Percentiles rank a stretch among this genome's conserved stretches.
Evolutionary conservation across 2,329 filamentous ascomycete genomes (phyloP).

Genomic region (Aspergillus pseudoglaucus): DNA sequence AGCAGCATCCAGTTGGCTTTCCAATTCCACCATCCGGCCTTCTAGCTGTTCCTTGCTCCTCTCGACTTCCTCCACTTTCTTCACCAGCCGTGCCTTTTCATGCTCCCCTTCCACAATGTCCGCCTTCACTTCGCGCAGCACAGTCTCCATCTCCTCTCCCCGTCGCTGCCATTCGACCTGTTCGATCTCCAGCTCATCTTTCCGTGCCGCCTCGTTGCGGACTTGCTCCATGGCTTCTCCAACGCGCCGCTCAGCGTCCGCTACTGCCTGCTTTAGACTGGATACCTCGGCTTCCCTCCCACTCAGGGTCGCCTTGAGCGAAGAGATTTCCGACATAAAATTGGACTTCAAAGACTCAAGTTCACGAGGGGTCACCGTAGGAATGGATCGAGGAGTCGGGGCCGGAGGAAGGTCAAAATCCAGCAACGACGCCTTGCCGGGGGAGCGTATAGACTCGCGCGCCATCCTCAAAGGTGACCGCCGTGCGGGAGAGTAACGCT

Average conservation of each 20-base stretch:
- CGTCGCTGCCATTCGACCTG: constrained; percentile 78
- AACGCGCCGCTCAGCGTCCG: constrained; percentile 85
- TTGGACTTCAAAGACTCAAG: constrained; percentile 85
- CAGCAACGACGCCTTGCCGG: constrained; percentile 61
- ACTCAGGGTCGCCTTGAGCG: constrained; percentile 82
- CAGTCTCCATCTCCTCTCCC: constrained; percentile 75
- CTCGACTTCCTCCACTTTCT: constrained; percentile 70
- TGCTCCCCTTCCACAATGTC: constrained; percentile 71
- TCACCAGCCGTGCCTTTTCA: constrained; percentile 73
- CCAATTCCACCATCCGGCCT: constrained; percentile 40
- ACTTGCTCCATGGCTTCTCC: constrained; percentile 78
- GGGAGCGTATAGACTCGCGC: constrained; percentile 29
- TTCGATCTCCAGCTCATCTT: constrained; percentile 67
- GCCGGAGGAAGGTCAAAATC: constrained; percentile 93
- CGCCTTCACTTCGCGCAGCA: constrained; percentile 71
- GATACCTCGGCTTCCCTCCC: constrained; percentile 89
- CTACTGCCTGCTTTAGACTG: constrained; percentile 78
- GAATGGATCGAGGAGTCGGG: constrained; percentile 85
- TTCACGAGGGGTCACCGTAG: constrained; percentile 84
- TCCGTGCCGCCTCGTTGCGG: constrained; percentile 65
- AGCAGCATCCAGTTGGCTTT: constrained; percentile 40
- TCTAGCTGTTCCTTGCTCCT: constrained; percentile 46
- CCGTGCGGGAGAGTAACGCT: constrained; percentile 33
- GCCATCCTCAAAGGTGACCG: constrained; percentile 40
- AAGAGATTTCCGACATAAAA: constrained; percentile 87